Base-by-base conservation (phyloP, 2,329 filamentous ascomycete genomes). In the Xylaria polymorpha region DNA sequence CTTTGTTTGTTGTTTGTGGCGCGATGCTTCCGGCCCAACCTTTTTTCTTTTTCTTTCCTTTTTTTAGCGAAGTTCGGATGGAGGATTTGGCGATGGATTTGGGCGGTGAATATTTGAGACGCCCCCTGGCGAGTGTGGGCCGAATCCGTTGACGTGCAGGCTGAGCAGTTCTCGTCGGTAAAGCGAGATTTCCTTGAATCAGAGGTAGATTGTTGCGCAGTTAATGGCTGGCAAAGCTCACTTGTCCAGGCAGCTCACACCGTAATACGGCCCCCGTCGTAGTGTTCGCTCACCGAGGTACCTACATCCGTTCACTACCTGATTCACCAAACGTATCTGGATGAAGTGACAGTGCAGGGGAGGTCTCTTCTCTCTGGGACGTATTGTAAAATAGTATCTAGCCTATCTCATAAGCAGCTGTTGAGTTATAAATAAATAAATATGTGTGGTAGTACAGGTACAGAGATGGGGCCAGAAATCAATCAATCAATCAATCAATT, bases 211-310 rank as follows among this genome's bases (percentile, higher is more conserved):
- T 57, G 61, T 48, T 25, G 39, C 41, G 43, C 57, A 37, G 50
- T 22, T 15, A 44, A 57, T 55, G 25, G 48, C 37, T 46, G 48
- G 48, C 25, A 39, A 32, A 50, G 37, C 32, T 41, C 5, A 20
- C 32, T 35, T 41, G 41, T 29, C 14, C 1, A 20, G 29, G 22
- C 18, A 20, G 29, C 25, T 58, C 55, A 50, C 32, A 35, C 41
- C 15, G 20, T 10, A 41, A 58, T 41, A 51, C 12, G 25, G 25
- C 39, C 12, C 10, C 32, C 20, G 25, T 48, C 46, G 56, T 60
- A 25, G 35, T 62, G 58, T 58, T 62, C 64, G 64, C 64, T 66
- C 50, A 51, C 64, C 58, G 64, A 62, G 12, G 14, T 43, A 41
- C 37, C 58, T 43, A 20, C 60, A 53, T 59, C 22, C 55, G 18